Percentiles rank a stretch among this genome's conserved stretches.
These are phyloP conservation scores for Termitomyces sp. DNA, from an alignment of 768 basidiomycete genomes.

Conservation along the genomic window DNA sequence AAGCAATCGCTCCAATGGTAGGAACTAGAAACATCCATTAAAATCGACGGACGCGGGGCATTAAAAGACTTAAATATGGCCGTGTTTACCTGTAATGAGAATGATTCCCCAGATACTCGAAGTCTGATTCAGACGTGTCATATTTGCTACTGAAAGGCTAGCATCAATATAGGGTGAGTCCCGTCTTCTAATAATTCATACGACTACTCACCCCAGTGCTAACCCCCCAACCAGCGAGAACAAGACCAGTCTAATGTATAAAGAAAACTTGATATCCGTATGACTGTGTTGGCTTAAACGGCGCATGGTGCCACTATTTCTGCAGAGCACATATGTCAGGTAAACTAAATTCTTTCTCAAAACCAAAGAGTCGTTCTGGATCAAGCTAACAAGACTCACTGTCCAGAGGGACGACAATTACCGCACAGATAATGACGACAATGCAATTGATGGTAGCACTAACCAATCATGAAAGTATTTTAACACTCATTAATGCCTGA, in stretches of 20 bases:
- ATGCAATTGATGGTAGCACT: neutral
- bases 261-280: neutral
- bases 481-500: neutral
- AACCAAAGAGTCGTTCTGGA: neutral
- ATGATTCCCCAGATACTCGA: neutral
- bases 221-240: neutral
- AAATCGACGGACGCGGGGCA: neutral
- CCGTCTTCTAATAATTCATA: neutral
- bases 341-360: neutral
- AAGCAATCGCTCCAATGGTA: neutral
- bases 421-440: neutral
- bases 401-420: neutral
- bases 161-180: neutral
- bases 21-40: neutral
- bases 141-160: neutral
- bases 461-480: neutral
- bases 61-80: neutral
- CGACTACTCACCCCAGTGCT: neutral
- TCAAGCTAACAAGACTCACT: neutral
- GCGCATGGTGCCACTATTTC: neutral
- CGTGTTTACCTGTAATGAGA: neutral
- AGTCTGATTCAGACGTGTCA: neutral
- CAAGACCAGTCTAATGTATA: neutral
- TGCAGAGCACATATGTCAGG: neutral
- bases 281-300: neutral